phyloP scores from a whole-genome alignment of 2,329 filamentous ascomycete genomes.

The Chaetothyriales sp. region DNA sequence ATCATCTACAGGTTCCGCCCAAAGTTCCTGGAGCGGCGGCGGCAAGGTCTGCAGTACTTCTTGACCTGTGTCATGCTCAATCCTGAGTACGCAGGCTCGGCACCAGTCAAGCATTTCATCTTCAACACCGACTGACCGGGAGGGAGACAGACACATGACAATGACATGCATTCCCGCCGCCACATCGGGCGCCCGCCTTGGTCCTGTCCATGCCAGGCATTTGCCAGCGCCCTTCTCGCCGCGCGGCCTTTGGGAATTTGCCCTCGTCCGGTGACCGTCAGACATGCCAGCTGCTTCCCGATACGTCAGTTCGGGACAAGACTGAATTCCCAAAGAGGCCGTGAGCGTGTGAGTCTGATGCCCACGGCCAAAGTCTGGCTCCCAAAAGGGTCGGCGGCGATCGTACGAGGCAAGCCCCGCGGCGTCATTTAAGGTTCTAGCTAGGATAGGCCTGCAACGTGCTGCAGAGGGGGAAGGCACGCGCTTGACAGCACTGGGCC shows the following conservation, averaged over 20 bases:
- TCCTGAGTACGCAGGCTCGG: slow-evolving; percentile 84
- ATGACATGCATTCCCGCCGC: no score
- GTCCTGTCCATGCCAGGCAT: no score
- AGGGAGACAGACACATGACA: no score
- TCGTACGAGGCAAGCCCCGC: background rate
- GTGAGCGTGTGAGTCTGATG: background rate
- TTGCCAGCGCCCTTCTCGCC: no score
- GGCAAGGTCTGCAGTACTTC: slow-evolving; percentile 76
- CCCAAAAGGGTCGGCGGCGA: background rate
- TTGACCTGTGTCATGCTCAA: slow-evolving; percentile 85
- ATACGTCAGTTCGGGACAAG: background rate
- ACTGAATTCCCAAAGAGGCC: background rate
- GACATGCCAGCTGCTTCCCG: no score
- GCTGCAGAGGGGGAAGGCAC: background rate
- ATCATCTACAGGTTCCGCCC: slow-evolving; percentile 66
- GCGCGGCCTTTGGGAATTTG: no score
- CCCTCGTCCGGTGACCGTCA: no score
- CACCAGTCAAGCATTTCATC: slow-evolving; percentile 78
- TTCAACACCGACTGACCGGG: slow-evolving; percentile 31
- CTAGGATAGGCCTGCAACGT: background rate
- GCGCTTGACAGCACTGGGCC: background rate
- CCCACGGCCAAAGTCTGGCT: background rate
- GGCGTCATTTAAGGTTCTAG: background rate
- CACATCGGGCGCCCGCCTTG: no score
- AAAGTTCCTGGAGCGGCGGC: slow-evolving; percentile 70